Conservation (phyloP, 192 early-diverging fungal species). For the Irineochytrium annulatum region DNA sequence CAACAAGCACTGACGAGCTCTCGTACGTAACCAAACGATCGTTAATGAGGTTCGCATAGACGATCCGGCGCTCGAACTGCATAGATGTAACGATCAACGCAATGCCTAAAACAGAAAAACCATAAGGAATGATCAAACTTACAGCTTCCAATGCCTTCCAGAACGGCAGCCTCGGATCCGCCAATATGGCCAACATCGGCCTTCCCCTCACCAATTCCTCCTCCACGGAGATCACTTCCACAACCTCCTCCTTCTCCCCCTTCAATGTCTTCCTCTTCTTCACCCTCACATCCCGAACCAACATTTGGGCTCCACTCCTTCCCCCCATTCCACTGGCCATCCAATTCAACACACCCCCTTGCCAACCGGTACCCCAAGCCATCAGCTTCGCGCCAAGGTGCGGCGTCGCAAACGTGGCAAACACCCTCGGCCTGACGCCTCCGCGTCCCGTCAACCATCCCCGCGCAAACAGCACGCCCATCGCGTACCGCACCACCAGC, state of each 20-base stretch:
- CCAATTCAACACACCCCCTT: conserved; percentile 20
- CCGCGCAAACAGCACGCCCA: conserved; percentile 38
- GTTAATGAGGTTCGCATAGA: conserved; percentile 19
- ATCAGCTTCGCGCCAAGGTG: conserved; percentile 32
- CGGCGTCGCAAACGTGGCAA: conserved; percentile 46
- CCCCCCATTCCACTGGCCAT: conserved; percentile 7
- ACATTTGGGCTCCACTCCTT: conserved; percentile 8
- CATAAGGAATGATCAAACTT: neutral
- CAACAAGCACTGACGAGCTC: neutral
- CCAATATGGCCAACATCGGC: conserved; percentile 6
- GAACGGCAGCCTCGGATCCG: conserved; percentile 23
- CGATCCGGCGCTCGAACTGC: conserved; percentile 11
- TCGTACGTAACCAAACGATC: conserved; percentile 21
- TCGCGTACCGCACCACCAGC: conserved; percentile 42
- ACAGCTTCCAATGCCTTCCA: conserved; percentile 9
- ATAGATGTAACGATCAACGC: neutral
- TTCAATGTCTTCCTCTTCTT: neutral
- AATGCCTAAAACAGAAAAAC: neutral
- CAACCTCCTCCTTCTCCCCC: neutral
- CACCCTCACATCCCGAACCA: conserved; percentile 5
- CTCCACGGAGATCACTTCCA: neutral
- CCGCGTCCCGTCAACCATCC: conserved; percentile 1
- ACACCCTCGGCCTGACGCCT: conserved; percentile 26
- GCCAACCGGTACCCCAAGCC: conserved; percentile 2
- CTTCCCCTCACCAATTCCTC: neutral